Evolutionary conservation across 139 green algal species (phyloP).

Genomic region (Nannochloris sp.): DNA sequence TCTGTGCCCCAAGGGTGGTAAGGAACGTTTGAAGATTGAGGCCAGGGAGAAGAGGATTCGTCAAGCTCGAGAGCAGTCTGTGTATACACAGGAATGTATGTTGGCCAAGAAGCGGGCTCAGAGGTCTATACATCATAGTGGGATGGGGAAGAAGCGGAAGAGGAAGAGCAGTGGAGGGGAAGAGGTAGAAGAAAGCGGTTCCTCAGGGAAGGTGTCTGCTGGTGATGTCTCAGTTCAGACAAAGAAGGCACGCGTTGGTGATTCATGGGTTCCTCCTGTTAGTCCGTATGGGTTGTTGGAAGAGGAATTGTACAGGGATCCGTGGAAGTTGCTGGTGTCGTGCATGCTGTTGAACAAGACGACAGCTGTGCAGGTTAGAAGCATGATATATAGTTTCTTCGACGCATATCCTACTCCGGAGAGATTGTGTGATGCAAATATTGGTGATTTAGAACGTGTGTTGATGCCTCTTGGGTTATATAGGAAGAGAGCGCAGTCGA

Average conservation of each 20-base stretch:
- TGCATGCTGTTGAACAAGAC: slow-evolving; percentile 93
- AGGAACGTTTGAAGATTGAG: too few species aligned
- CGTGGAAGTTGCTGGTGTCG: slow-evolving; percentile 84
- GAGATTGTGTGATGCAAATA: slow-evolving; percentile 32
- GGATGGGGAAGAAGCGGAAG: not conserved
- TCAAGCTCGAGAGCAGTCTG: not conserved
- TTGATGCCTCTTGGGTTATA: slow-evolving; percentile 76
- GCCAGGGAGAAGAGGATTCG: too few species aligned
- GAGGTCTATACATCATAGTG: not conserved
- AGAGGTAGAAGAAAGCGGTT: not conserved
- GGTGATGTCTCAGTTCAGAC: not conserved
- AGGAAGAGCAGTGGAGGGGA: slow-evolving; percentile 1
- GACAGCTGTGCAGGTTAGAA: slow-evolving; percentile 60
- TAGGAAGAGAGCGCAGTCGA: slow-evolving; percentile 54
- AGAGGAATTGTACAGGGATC: slow-evolving; percentile 76
- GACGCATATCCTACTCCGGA: slow-evolving; percentile 54
- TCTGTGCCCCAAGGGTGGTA: too few species aligned
- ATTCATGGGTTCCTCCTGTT: slow-evolving; percentile 55
- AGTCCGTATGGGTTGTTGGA: slow-evolving; percentile 71
- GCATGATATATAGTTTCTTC: slow-evolving; percentile 75
- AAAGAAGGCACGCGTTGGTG: slow-evolving; percentile 1
- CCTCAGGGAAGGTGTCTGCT: not conserved
- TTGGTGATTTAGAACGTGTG: slow-evolving; percentile 37
- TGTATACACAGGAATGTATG: not conserved
- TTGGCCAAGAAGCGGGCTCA: not conserved